These are phyloP conservation scores for Diplogelasinospora grovesii DNA, from an alignment of 495 filamentous ascomycete genomes.

Conservation along the genomic window DNA sequence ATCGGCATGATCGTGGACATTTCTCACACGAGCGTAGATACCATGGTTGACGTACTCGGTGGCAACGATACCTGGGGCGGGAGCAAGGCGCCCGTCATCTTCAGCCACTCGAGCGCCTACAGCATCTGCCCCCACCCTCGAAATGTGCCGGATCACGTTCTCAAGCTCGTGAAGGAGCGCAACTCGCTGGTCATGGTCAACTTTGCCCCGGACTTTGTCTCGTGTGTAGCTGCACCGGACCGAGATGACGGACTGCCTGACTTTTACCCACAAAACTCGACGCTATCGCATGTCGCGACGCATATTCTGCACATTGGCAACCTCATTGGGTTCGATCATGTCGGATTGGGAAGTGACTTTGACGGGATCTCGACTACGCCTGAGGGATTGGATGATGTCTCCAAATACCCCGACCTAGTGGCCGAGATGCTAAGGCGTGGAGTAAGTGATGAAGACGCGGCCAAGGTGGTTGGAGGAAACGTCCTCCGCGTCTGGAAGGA, in stretches of 20 bases:
- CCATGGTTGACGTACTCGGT: slow-evolving; percentile 62
- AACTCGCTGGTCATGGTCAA: slow-evolving; percentile 70
- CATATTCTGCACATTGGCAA: slow-evolving; percentile 66
- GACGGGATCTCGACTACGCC: slow-evolving; percentile 58
- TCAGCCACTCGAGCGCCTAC: slow-evolving; percentile 62
- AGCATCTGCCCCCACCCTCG: slow-evolving; percentile 62
- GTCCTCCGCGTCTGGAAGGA: slow-evolving; percentile 68
- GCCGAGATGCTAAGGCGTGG: slow-evolving; percentile 63
- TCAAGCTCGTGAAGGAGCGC: slow-evolving; percentile 53
- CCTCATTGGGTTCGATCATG: slow-evolving; percentile 65
- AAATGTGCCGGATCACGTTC: slow-evolving; percentile 66
- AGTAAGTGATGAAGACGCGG: slow-evolving; percentile 58
- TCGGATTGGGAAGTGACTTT: slow-evolving; percentile 69
- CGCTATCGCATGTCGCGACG: slow-evolving; percentile 67
- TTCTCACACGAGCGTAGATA: slow-evolving; percentile 58
- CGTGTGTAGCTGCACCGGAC: slow-evolving; percentile 47
- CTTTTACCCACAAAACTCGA: slow-evolving; percentile 58
- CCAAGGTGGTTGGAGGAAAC: slow-evolving; percentile 66
- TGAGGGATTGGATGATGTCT: slow-evolving; percentile 67
- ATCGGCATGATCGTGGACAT: slow-evolving; percentile 75
- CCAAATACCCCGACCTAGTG: slow-evolving; percentile 74
- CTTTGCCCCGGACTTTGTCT: slow-evolving; percentile 74
- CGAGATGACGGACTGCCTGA: slow-evolving; percentile 54
- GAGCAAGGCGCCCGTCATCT: slow-evolving; percentile 63
- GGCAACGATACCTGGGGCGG: slow-evolving; percentile 40